Percentiles rank a stretch among this genome's conserved stretches.
These are phyloP conservation scores for Hanseniaspora singularis DNA, from an alignment of 805 yeast species.

Conservation along the genomic window DNA sequence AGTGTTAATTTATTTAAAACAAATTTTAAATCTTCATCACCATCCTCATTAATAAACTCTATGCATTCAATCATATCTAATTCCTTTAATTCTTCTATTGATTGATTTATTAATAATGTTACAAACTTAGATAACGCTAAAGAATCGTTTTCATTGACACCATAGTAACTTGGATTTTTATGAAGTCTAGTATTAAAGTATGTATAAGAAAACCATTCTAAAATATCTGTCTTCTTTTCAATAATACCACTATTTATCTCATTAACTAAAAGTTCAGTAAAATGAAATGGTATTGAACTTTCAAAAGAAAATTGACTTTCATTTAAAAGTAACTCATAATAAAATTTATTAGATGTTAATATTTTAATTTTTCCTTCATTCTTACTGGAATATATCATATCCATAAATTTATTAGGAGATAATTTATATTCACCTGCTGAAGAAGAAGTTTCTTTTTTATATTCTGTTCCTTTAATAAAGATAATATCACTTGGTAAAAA, in stretches of 20 bases:
- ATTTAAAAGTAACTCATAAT: slow-evolving; percentile 56
- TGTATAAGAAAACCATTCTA: slow-evolving; percentile 81
- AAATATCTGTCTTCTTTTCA: slow-evolving; percentile 63
- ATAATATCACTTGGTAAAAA: slow-evolving; percentile 47
- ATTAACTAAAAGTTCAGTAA: slow-evolving; percentile 58
- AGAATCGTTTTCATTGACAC: slow-evolving; percentile 51
- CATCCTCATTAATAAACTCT: slow-evolving; percentile 28
- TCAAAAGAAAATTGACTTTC: slow-evolving; percentile 70
- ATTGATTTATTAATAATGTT: slow-evolving; percentile 69
- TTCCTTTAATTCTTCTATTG: slow-evolving; percentile 50
- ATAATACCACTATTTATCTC: slow-evolving; percentile 63
- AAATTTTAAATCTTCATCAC: slow-evolving; percentile 21
- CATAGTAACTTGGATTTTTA: slow-evolving; percentile 80
- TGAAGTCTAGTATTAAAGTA: slow-evolving; percentile 71
- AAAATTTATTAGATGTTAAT: slow-evolving; percentile 46
- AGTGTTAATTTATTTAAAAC: neutral
- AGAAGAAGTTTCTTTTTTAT: slow-evolving; percentile 53
- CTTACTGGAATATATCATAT: slow-evolving; percentile 45
- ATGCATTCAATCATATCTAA: slow-evolving; percentile 53
- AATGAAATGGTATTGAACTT: slow-evolving; percentile 46
- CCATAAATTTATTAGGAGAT: slow-evolving; percentile 38
- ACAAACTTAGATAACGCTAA: slow-evolving; percentile 67
- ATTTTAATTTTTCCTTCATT: slow-evolving; percentile 34
- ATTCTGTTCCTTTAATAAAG: slow-evolving; percentile 58
- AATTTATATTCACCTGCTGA: neutral